These are phyloP conservation scores for Botrytis tulipae DNA, from an alignment of 2,329 filamentous ascomycete species.

Conservation along the genomic window DNA sequence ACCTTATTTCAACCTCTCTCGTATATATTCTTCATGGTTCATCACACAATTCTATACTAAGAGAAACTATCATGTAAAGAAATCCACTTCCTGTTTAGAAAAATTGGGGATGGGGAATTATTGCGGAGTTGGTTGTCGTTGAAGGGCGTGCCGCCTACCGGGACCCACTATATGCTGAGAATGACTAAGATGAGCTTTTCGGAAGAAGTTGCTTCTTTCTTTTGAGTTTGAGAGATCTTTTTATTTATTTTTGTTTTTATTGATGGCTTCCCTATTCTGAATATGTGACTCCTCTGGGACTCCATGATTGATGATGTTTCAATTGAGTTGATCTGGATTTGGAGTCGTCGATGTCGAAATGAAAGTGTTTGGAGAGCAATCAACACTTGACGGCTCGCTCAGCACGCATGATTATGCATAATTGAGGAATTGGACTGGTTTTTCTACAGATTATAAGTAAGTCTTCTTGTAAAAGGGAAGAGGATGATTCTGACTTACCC, in stretches of 20 bases:
- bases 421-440: background rate
- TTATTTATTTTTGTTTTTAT: background rate
- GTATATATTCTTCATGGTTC: background rate
- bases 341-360: background rate
- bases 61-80: constrained; percentile 5
- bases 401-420: background rate
- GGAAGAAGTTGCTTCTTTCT: background rate
- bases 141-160: background rate
- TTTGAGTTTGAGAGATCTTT: background rate
- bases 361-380: background rate
- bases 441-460: background rate
- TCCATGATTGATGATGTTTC: no score
- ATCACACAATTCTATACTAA: background rate
- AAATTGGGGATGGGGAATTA: background rate
- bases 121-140: background rate
- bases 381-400: background rate
- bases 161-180: background rate
- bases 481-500: background rate
- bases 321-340: background rate
- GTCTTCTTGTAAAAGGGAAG: background rate
- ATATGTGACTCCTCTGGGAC: background rate
- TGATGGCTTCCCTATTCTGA: background rate
- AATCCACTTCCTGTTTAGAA: background rate
- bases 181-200: background rate
- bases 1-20: background rate